Percentiles rank a stretch among this genome's conserved stretches.
phyloP scores from a whole-genome alignment of 2,329 filamentous ascomycete species.

The Fusarium mangiferae region DNA sequence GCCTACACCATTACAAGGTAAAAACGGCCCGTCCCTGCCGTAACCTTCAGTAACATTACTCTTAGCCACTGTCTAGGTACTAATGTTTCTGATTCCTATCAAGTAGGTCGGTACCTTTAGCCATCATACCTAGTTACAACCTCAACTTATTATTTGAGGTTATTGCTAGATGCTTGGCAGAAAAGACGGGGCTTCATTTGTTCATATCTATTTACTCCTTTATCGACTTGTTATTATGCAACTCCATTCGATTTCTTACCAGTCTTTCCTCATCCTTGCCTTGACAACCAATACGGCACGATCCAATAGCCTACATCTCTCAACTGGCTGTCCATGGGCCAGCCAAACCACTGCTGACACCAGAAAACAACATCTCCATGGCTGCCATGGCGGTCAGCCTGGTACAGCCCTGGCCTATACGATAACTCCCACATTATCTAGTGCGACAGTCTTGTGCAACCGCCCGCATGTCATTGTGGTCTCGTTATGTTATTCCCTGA shows the following conservation, averaged over 20 bases:
- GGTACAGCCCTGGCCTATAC: neutral
- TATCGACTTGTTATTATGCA: neutral
- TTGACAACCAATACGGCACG: slow-evolving; percentile 4
- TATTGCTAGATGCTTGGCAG: neutral
- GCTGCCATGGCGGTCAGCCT: slow-evolving; percentile 4
- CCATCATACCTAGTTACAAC: neutral
- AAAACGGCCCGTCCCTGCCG: slow-evolving; percentile 14
- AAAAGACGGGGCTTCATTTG: neutral
- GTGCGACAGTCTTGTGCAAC: neutral
- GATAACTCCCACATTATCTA: neutral
- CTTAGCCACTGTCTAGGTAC: neutral
- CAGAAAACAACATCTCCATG: slow-evolving; percentile 5
- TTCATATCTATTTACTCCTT: neutral
- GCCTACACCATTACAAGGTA: slow-evolving; percentile 1
- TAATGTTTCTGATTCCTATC: neutral
- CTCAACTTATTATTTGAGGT: too few species aligned
- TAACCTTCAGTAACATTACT: neutral
- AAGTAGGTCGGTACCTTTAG: neutral
- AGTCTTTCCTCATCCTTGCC: neutral
- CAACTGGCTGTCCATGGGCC: neutral
- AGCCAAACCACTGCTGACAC: slow-evolving; percentile 11
- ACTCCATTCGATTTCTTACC: neutral
- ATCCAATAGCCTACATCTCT: neutral
- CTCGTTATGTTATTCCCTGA: slow-evolving; percentile 7
- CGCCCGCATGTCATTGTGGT: slow-evolving; percentile 3